Percentiles rank a stretch among this genome's conserved stretches.
phyloP scores from a whole-genome alignment of 768 basidiomycete species.

The Tricholoma hemisulphureum region DNA sequence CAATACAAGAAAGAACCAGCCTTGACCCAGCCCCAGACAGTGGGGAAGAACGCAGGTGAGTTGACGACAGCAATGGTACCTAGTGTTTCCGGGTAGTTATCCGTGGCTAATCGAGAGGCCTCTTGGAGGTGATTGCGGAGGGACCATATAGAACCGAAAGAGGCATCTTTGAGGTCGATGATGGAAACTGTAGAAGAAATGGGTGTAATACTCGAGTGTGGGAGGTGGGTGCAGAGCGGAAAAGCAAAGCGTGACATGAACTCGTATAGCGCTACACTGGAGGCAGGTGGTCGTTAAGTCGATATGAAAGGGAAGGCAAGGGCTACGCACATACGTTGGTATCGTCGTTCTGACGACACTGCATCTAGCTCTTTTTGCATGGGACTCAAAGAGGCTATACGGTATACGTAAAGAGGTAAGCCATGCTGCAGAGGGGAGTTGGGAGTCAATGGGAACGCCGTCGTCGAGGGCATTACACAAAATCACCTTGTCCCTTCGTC shows the following conservation, averaged over 20 bases:
- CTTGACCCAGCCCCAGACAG: constrained; percentile 84
- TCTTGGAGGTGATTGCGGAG: constrained; percentile 73
- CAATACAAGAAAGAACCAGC: constrained; percentile 29
- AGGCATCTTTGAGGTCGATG: constrained; percentile 67
- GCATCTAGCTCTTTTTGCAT: constrained; percentile 61
- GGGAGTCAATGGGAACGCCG: no score
- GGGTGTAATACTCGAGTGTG: constrained; percentile 53
- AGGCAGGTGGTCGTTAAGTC: not conserved
- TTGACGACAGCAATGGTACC: constrained; percentile 69
- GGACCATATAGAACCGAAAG: constrained; percentile 65
- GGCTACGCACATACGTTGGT: constrained; percentile 66
- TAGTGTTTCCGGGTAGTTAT: constrained; percentile 81
- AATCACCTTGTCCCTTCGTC: constrained; percentile 76
- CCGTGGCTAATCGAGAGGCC: constrained; percentile 70
- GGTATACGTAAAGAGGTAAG: constrained; percentile 74
- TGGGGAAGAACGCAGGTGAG: constrained; percentile 79
- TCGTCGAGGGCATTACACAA: no score
- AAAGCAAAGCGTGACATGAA: constrained; percentile 63
- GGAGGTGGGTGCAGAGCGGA: constrained; percentile 60
- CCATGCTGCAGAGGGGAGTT: constrained; percentile 49
- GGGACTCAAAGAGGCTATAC: constrained; percentile 57
- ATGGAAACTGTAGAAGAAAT: constrained; percentile 64
- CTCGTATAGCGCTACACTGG: constrained; percentile 65
- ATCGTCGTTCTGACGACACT: constrained; percentile 51
- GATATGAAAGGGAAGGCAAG: not conserved